phyloP scores from a whole-genome alignment of 805 yeast species.

The Candida krabiensis region DNA sequence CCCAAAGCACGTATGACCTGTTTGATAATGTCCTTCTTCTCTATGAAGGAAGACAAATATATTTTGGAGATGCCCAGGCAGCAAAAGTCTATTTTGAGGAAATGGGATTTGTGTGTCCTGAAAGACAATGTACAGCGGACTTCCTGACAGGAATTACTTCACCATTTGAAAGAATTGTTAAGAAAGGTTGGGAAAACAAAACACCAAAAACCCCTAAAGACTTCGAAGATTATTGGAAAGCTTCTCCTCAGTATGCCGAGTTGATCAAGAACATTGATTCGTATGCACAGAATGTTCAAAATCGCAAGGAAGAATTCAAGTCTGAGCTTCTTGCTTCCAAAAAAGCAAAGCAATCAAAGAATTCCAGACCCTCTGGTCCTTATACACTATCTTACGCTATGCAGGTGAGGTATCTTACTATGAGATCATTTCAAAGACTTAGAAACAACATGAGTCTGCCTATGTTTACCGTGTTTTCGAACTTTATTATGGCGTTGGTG shows the following conservation, averaged over 20 bases:
- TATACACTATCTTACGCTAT: slow-evolving; percentile 49
- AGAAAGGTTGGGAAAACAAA: slow-evolving; percentile 35
- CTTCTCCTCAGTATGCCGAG: slow-evolving; percentile 32
- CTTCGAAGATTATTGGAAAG: slow-evolving; percentile 40
- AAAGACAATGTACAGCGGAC: slow-evolving; percentile 47
- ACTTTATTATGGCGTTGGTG: slow-evolving; percentile 52
- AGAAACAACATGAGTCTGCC: slow-evolving; percentile 50
- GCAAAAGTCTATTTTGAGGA: slow-evolving; percentile 39
- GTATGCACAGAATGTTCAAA: slow-evolving; percentile 10
- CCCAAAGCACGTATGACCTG: slow-evolving; percentile 41
- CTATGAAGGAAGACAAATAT: slow-evolving; percentile 44
- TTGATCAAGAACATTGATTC: slow-evolving; percentile 39
- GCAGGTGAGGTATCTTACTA: slow-evolving; percentile 49
- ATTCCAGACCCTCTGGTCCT: slow-evolving; percentile 45
- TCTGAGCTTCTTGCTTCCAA: slow-evolving; percentile 18
- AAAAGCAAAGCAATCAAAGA: slow-evolving; percentile 48
- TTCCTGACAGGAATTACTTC: slow-evolving; percentile 38
- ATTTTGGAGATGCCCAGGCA: slow-evolving; percentile 33
- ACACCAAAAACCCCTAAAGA: slow-evolving; percentile 43
- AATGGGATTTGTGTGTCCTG: slow-evolving; percentile 46
- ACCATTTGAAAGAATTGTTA: slow-evolving; percentile 32
- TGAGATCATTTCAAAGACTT: slow-evolving; percentile 48
- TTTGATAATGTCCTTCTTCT: slow-evolving; percentile 41
- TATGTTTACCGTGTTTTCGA: slow-evolving; percentile 41
- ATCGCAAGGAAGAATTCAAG: slow-evolving; percentile 8